Conservation (phyloP, 2,329 filamentous ascomycete genomes). For the Trichoderma asperellum region DNA sequence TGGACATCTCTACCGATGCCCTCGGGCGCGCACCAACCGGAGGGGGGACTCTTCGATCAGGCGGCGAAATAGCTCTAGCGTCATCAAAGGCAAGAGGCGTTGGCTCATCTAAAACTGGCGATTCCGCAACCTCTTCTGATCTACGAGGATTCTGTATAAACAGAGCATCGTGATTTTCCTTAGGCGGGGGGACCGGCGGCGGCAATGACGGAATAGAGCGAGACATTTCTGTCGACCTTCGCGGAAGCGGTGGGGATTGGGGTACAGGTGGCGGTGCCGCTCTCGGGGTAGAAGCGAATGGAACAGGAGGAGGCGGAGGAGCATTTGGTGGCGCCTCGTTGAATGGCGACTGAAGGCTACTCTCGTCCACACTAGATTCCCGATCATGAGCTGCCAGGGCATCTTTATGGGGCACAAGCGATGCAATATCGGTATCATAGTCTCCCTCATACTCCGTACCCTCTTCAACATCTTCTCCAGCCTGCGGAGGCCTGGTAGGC, state of each 20-base stretch:
- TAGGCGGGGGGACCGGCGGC: conserved; percentile 45
- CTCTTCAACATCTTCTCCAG: conserved; percentile 70
- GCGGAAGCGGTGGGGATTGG: conserved; percentile 55
- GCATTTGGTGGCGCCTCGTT: conserved; percentile 50
- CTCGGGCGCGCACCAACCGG: conserved; percentile 38
- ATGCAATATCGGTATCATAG: conserved; percentile 95
- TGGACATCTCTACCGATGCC: conserved; percentile 44
- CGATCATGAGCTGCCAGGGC: conserved; percentile 81
- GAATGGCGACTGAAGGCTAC: conserved; percentile 64
- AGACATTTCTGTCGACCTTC: conserved; percentile 72
- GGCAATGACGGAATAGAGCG: conserved; percentile 69
- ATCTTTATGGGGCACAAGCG: conserved; percentile 92
- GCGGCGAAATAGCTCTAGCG: conserved; percentile 49
- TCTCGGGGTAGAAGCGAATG: conserved; percentile 58
- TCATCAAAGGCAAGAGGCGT: conserved; percentile 51
- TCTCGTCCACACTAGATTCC: conserved; percentile 76
- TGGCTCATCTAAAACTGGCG: conserved; percentile 48
- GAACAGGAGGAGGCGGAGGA: conserved; percentile 64
- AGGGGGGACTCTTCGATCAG: conserved; percentile 52
- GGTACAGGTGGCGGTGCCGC: conserved; percentile 68
- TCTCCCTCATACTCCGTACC: conserved; percentile 95
- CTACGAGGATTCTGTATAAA: conserved; percentile 28
- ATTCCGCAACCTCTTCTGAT: conserved; percentile 33
- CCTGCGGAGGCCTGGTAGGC: conserved; percentile 48
- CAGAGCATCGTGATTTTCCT: conserved; percentile 68